phyloP scores from a whole-genome alignment of 176 grass and related monocot genomes.

The Aegilops longissima region DNA sequence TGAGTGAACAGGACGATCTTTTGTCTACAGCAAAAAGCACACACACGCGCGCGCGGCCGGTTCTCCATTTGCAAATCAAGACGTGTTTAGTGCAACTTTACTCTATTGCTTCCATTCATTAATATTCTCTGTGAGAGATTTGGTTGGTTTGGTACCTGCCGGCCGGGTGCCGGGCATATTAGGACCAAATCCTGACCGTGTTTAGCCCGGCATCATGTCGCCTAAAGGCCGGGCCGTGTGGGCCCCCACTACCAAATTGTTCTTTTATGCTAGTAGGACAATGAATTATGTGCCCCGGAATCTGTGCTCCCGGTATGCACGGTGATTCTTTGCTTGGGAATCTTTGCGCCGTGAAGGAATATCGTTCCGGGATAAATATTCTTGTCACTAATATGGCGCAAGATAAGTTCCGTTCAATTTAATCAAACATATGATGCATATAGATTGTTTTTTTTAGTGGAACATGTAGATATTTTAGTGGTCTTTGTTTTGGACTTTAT shows the following conservation, averaged over 20 bases:
- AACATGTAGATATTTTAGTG: too few relatives aligned
- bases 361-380: too few relatives aligned
- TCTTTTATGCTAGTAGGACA: not conserved
- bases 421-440: too few relatives aligned
- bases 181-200: constrained; percentile 41
- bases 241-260: constrained; percentile 22
- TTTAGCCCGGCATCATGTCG: constrained; percentile 47
- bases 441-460: too few relatives aligned
- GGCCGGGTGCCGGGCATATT: constrained; percentile 20
- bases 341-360: not conserved
- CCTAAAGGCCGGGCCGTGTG: constrained; percentile 33
- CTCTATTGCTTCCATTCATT: not conserved
- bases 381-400: too few relatives aligned
- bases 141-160: constrained; percentile 34
- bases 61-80: constrained; percentile 32
- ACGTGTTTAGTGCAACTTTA: constrained; percentile 1
- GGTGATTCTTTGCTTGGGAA: not conserved
- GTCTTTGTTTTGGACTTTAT: too few relatives aligned
- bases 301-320: not conserved
- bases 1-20: constrained; percentile 26
- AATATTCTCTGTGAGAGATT: constrained; percentile 3
- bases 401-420: too few relatives aligned
- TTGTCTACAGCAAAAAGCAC: constrained; percentile 25
- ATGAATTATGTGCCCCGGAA: not conserved
- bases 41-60: not conserved